Conservation (phyloP, 805 yeast species). For the Nakazawaea populi region DNA sequence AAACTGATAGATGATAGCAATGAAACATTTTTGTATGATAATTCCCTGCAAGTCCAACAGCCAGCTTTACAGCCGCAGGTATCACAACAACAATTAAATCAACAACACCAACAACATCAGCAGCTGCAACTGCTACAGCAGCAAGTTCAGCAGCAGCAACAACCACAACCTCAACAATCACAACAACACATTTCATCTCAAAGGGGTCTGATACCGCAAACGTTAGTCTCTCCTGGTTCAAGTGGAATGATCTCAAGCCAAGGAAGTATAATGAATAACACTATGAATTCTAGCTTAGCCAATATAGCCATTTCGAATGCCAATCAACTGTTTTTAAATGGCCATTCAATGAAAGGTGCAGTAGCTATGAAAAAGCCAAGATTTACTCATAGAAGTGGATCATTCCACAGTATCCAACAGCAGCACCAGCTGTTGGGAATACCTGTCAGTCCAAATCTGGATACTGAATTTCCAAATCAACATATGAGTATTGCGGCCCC, state of each 20-base stretch:
- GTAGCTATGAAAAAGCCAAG: conserved; percentile 5
- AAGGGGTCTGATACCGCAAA: conserved; percentile 17
- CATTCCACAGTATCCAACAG: conserved; percentile 2
- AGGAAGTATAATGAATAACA: not conserved
- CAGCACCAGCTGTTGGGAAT: not conserved
- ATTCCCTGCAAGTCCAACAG: conserved; percentile 17
- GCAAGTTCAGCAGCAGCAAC: conserved; percentile 9
- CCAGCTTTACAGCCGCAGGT: conserved; percentile 17
- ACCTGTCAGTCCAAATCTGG: not conserved
- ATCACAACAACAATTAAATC: conserved; percentile 9
- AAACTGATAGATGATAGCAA: conserved; percentile 55
- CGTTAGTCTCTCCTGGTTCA: conserved; percentile 48
- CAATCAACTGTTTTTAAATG: conserved; percentile 9
- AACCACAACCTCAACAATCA: conserved; percentile 11
- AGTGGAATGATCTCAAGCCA: not conserved
- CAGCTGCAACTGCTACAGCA: conserved; percentile 8
- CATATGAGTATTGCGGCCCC: not conserved
- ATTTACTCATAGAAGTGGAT: conserved; percentile 6
- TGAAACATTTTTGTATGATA: conserved; percentile 94
- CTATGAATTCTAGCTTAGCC: not conserved
- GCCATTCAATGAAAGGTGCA: conserved; percentile 1
- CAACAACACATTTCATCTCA: conserved; percentile 4
- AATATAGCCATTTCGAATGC: conserved; percentile 3
- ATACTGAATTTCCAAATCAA: not conserved
- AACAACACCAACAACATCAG: conserved; percentile 11